Conservation (phyloP, 352 stramenopile genomes). For the Phytophthora pistaciae region DNA sequence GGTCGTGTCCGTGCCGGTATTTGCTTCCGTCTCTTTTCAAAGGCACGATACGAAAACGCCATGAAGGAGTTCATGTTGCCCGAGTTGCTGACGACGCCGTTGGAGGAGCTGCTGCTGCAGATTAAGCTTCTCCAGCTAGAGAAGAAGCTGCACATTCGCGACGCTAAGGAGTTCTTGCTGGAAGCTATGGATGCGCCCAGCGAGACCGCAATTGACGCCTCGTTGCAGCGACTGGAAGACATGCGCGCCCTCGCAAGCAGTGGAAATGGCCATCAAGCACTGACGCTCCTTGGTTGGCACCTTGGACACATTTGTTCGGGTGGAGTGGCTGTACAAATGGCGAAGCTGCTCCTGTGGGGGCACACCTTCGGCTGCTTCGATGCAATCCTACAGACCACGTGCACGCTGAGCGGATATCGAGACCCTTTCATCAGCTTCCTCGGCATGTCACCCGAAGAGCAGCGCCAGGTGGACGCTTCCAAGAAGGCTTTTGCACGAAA, state of each 20-base stretch:
- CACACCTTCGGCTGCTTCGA: conserved; percentile 77
- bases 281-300: conserved; percentile 83
- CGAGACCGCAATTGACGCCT: conserved; percentile 90
- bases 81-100: conserved; percentile 73
- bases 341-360: conserved; percentile 75
- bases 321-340: conserved; percentile 76
- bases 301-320: conserved; percentile 73
- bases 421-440: conserved; percentile 82
- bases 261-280: conserved; percentile 17
- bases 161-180: conserved; percentile 89
- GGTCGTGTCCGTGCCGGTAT: conserved; percentile 94
- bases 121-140: conserved; percentile 83
- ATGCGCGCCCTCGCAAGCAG: conserved; percentile 75
- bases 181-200: conserved; percentile 95
- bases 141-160: conserved; percentile 73
- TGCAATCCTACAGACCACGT: conserved; percentile 68
- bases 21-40: conserved; percentile 91
- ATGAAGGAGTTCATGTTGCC: conserved; percentile 86
- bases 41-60: conserved; percentile 59
- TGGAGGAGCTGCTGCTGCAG: conserved; percentile 81
- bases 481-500: conserved; percentile 66
- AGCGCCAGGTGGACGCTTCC: conserved; percentile 59
- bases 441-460: conserved; percentile 68
- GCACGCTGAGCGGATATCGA: conserved; percentile 77
- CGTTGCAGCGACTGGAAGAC: conserved; percentile 87